Percentiles rank a stretch among this genome's conserved stretches.
Conservation (phyloP, 257 asterid genomes). For the Solanum chilense region DNA sequence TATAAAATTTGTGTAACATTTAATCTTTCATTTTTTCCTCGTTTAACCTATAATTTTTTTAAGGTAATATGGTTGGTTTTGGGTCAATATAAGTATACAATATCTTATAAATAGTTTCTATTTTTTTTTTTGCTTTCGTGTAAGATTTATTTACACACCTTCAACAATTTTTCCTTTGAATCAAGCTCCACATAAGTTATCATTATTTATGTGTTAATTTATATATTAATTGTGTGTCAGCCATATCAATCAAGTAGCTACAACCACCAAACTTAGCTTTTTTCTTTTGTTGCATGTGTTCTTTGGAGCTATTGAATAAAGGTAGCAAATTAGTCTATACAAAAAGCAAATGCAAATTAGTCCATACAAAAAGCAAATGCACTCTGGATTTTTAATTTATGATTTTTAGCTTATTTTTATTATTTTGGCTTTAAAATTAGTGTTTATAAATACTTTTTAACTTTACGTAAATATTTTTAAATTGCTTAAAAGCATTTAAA, state of each 20-base stretch:
- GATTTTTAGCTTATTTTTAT: no score
- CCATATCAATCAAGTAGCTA: neutral
- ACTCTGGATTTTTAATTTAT: no score
- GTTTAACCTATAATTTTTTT: neutral
- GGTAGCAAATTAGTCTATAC: neutral
- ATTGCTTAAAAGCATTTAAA: no score
- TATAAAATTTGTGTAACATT: no score
- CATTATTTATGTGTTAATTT: neutral
- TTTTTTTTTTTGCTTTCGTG: neutral
- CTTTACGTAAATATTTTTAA: accelerated
- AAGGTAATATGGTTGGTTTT: neutral
- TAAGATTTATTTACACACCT: neutral
- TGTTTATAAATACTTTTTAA: no score
- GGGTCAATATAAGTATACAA: neutral
- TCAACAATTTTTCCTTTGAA: neutral
- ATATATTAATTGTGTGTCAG: neutral
- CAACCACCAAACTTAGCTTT: neutral
- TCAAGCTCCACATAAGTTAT: neutral
- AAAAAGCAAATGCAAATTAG: neutral
- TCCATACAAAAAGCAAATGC: neutral
- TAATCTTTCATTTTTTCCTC: neutral
- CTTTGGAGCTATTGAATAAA: neutral
- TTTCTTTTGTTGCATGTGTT: neutral
- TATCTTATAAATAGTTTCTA: neutral
- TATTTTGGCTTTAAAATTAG: no score